phyloP scores from a whole-genome alignment of 1,139 yeast genomes.

The Candida sojae region DNA sequence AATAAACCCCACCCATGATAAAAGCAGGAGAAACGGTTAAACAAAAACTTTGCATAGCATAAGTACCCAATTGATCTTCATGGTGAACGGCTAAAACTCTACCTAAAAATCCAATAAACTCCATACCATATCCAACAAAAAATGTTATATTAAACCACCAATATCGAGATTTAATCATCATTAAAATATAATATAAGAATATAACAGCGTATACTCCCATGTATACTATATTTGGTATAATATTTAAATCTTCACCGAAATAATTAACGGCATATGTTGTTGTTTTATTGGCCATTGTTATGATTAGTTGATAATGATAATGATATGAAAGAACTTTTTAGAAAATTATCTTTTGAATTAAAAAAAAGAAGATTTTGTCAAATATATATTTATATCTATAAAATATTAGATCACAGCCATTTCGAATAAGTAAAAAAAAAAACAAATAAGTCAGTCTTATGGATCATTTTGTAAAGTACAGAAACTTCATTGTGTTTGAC shows the following conservation, averaged over 20 bases:
- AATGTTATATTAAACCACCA: slow-evolving; percentile 33
- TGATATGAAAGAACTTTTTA: slow-evolving; percentile 20
- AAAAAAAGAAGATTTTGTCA: too few relatives aligned
- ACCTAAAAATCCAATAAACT: slow-evolving; percentile 68
- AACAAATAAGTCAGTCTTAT: too few relatives aligned
- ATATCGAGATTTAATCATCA: slow-evolving; percentile 25
- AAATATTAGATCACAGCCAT: too few relatives aligned
- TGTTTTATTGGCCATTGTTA: too few relatives aligned
- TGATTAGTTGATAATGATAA: too few relatives aligned
- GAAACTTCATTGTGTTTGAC: too few relatives aligned
- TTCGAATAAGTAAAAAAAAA: too few relatives aligned
- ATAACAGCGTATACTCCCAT: slow-evolving; percentile 26
- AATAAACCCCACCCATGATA: slow-evolving; percentile 84
- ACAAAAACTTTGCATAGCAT: slow-evolving; percentile 64
- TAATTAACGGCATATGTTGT: slow-evolving; percentile 16
- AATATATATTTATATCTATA: too few relatives aligned
- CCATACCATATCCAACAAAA: slow-evolving; percentile 29
- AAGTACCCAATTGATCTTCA: slow-evolving; percentile 36
- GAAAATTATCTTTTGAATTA: too few relatives aligned
- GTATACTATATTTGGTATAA: slow-evolving; percentile 34
- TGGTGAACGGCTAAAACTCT: slow-evolving; percentile 49
- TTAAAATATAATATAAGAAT: slow-evolving; percentile 21
- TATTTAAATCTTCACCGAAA: slow-evolving; percentile 23
- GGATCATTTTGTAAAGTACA: too few relatives aligned
- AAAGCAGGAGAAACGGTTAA: slow-evolving; percentile 85